Base-by-base conservation (phyloP, 164 flowering plant species). In the Chimonanthus salicifolius region DNA sequence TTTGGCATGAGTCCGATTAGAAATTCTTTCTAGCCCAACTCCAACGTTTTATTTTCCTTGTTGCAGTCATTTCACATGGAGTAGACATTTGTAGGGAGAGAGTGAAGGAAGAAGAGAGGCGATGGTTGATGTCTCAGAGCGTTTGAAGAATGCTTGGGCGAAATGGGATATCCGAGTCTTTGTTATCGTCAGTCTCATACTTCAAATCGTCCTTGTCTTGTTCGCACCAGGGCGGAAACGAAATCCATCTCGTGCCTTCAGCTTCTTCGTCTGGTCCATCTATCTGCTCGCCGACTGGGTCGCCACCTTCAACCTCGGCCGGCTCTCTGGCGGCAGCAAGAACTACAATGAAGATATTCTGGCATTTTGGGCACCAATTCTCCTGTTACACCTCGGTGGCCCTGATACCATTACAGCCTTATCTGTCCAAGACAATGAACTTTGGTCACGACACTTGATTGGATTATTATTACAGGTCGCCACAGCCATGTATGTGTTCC, bases 321-420 rank as follows among this genome's bases (percentile, higher is more conserved):
- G 81, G 45, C 82, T 88, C 81, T 76, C 86, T 72, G 71, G 72
- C 75, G 74, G 76, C 66, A 77, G 78, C 48, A 62, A 68, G 13
- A 9, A 33, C 4, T 45, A 64, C 50, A 33, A 33, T 7, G 58
- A 51, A 51, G 58, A 13, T 13, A 7, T 51, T 51, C 10, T 51
- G 7, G 58, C 58, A 51, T 51, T 51, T 51, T 51, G 58, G 90
- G 83, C 90, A 47, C 88, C 88, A 0, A 84, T 87, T 72, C 86
- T 87, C 8, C 66, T 87, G 58, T 49, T 87, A 4, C 90, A 87
- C 71, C 86, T 85, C 20, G 90, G 91, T 33, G 88, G 88, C 15
- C 87, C 87, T 5, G 88, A 84, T 75, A 86, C 87, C 64, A 88
- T 86, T 45, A 88, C 89, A 10, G 88, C 89, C 5, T 82, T 83